These are phyloP conservation scores for Colletotrichum nymphaeae DNA, from an alignment of 2,329 filamentous ascomycete genomes.

Conservation along the genomic window DNA sequence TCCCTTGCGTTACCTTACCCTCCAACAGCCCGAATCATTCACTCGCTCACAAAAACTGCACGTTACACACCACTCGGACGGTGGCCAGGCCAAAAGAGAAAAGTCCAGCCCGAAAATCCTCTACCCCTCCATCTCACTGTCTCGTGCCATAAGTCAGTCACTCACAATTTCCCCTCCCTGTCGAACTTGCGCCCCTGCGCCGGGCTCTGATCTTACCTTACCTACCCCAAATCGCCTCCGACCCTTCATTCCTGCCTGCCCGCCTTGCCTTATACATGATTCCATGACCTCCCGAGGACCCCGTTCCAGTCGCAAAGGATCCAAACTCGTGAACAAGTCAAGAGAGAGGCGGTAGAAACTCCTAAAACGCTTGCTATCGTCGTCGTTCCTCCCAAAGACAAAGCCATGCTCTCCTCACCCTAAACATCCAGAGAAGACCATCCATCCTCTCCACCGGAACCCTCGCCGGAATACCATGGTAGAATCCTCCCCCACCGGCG, in stretches of 20 bases:
- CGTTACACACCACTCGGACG: background rate
- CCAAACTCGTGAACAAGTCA: background rate
- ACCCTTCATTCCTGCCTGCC: background rate
- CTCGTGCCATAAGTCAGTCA: constrained; percentile 1
- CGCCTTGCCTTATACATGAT: background rate
- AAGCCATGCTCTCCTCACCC: background rate
- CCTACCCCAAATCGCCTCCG: background rate
- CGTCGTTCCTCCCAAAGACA: background rate
- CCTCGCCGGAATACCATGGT: constrained; percentile 11
- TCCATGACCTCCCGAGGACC: background rate
- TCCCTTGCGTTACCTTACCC: background rate
- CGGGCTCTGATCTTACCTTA: background rate
- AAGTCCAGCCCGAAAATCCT: background rate
- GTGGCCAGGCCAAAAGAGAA: background rate
- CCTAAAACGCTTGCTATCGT: background rate
- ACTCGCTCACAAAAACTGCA: background rate
- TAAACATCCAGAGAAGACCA: background rate
- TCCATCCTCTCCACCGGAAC: background rate
- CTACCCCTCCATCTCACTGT: background rate
- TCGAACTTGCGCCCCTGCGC: constrained; percentile 11
- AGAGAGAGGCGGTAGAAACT: background rate
- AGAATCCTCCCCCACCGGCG: background rate
- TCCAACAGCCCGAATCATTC: background rate
- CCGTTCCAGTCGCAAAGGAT: background rate
- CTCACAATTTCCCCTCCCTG: constrained; percentile 8